Evolutionary conservation across 495 filamentous ascomycete genomes (phyloP).

Genomic region (Penicillium ucsense): DNA sequence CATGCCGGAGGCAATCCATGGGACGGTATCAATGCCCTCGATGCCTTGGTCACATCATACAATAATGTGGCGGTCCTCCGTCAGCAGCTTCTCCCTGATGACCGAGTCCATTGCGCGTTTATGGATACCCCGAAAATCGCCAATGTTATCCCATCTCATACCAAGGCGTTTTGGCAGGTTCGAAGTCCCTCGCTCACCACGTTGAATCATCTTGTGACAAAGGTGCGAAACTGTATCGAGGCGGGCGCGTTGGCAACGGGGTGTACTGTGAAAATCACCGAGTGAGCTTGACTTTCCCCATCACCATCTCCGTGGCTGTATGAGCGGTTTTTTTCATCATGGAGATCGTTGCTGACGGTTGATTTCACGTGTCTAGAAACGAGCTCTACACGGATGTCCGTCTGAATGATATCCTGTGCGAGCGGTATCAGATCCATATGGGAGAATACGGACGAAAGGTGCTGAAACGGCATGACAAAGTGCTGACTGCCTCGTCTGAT

Average conservation of each 20-base stretch:
- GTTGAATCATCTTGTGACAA: conserved; percentile 36
- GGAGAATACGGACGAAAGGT: conserved; percentile 38
- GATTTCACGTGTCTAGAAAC: conserved; percentile 12
- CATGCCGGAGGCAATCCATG: conserved; percentile 57
- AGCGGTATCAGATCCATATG: conserved; percentile 43
- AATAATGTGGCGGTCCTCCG: conserved; percentile 51
- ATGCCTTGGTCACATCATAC: conserved; percentile 52
- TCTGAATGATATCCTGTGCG: conserved; percentile 48
- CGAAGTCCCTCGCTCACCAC: conserved; percentile 38
- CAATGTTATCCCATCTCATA: conserved; percentile 53
- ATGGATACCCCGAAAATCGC: conserved; percentile 48
- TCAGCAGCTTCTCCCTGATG: conserved; percentile 52
- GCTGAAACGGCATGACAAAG: conserved; percentile 35
- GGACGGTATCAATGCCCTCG: conserved; percentile 55
- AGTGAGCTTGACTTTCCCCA: conserved; percentile 12
- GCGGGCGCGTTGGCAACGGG: conserved; percentile 54
- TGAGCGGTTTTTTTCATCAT: background rate
- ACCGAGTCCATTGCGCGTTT: conserved; percentile 51
- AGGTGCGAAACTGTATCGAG: conserved; percentile 48
- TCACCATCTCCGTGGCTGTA: too few relatives aligned
- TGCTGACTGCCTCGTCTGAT: conserved; percentile 40
- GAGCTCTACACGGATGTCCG: conserved; percentile 50
- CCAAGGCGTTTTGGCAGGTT: conserved; percentile 43
- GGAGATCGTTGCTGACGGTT: background rate
- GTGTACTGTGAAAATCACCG: conserved; percentile 39